Base-by-base conservation (phyloP, 441 rosid genomes). In the Syzygium syzygioides region DNA sequence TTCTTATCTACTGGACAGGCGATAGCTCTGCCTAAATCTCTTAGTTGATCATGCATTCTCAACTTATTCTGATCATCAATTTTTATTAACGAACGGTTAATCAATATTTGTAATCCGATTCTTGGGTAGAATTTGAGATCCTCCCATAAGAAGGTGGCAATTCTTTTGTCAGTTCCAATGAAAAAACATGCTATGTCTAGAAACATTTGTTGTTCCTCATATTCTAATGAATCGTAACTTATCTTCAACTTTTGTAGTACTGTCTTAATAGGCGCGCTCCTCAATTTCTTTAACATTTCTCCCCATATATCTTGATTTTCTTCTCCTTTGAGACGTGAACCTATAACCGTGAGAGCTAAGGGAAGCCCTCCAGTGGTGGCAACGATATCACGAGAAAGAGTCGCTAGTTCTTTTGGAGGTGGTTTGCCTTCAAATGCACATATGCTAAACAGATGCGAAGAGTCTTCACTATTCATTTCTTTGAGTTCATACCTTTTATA, bases 391-490 rank as follows among this genome's bases (percentile, higher is more conserved):
- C 0, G 1, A 60, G 32, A 60, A 13, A 60, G 66, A 28, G 32
- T 5, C 1, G 0, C 4, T 0, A 60, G 32, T 5, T 60, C 9
- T 60, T 2, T 60, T 0, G 66, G 66, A 28, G 66, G 32, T 26
- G 2, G 4, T 0, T 60, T 1, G 2, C 8, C 17, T 60, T 60
- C 17, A 0, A 60, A 60, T 13, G 66, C 66, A 28, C 3, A 3
- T 28, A 0, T 13, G 1, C 4, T 28, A 60, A 60, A 60, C 1
- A 60, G 4, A 60, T 2, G 66, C 17, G 0, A 12, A 60, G 66
- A 60, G 17, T 13, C 2, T 26, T 0, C 0, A 2, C 0, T 0
- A 13, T 60, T 1, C 66, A 60, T 60, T 13, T 60, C 17, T 60
- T 13, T 0, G 0, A 60, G 66, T 13, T 60, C 18, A 60, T 60